phyloP scores from a whole-genome alignment of 192 early-diverging fungal genomes.

The Coemansia sp. region DNA sequence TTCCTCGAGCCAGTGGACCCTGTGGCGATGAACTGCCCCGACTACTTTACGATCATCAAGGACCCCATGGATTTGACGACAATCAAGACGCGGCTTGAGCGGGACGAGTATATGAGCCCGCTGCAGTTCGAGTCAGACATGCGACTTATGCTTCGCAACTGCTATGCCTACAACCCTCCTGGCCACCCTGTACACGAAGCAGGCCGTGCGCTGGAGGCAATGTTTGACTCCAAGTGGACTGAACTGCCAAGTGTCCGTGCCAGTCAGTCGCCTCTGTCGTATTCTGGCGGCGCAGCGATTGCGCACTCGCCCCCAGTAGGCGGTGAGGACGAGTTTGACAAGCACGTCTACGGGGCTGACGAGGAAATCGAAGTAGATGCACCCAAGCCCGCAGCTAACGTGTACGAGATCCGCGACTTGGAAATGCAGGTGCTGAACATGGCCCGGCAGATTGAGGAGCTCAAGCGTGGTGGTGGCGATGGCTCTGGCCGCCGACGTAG shows the following conservation, averaged over 20 bases:
- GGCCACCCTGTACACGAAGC: slow-evolving; percentile 69
- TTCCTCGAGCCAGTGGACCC: slow-evolving; percentile 88
- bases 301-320: slow-evolving; percentile 48
- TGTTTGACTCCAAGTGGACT: slow-evolving; percentile 81
- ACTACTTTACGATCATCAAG: slow-evolving; percentile 83
- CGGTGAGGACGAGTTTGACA: slow-evolving; percentile 54
- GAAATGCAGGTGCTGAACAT: slow-evolving; percentile 53
- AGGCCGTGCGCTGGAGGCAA: slow-evolving; percentile 70
- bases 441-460: slow-evolving; percentile 55
- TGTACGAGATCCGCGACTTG: slow-evolving; percentile 51
- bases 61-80: slow-evolving; percentile 90
- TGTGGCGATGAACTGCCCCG: slow-evolving; percentile 79
- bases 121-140: slow-evolving; percentile 78
- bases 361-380: slow-evolving; percentile 49
- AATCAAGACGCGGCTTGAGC: slow-evolving; percentile 69
- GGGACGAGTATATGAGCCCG: slow-evolving; percentile 61
- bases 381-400: slow-evolving; percentile 38
- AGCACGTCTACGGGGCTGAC: slow-evolving; percentile 47
- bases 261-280: slow-evolving; percentile 34
- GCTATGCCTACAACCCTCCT: slow-evolving; percentile 77
- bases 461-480: slow-evolving; percentile 25
- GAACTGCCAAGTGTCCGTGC: slow-evolving; percentile 41
- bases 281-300: slow-evolving; percentile 33
- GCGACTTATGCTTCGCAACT: slow-evolving; percentile 83
- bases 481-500: slow-evolving; percentile 33